Evolutionary conservation across 306 rosid species (phyloP), one percentile per base, ranked within the genome.

Genomic region (Aeschynomene evenia): DNA sequence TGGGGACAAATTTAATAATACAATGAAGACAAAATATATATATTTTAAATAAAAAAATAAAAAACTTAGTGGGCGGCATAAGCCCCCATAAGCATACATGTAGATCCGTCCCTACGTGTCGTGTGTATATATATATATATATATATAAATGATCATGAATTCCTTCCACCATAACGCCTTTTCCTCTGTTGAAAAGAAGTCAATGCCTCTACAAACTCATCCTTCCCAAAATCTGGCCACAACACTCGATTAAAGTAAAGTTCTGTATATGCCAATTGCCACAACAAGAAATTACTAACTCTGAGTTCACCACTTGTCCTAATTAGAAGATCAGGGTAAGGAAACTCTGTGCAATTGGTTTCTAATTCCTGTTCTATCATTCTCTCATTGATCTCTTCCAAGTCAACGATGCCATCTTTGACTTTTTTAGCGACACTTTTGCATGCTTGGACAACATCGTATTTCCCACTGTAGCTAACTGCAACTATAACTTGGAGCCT

Each of bases 231-330:
- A 79, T 90, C 98, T 29, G 96, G 96, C 98, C 96, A 89, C 2
- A 84, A 77, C 6, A 79, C 40, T 13, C 67, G 15, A 26, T 46
- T 62, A 42, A 86, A 89, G 85, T 76, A 84, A 16, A 92, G 77
- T 56, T 92, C 96, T 0, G 96, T 77, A 67, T 92, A 92, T 3
- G 98, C 96, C 72, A 87, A 56, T 66, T 92, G 96, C 96, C 98
- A 89, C 34, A 92, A 24, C 37, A 89, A 77, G 81, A 92, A 92
- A 70, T 92, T 90, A 74, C 96, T 92, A 9, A 92, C 82, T 74
- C 98, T 80, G 5, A 80, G 86, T 22, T 92, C 96, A 0, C 96
- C 98, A 55, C 98, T 83, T 10, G 96, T 92, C 48, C 96, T 50
- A 12, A 92, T 92, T 1, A 92, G 78, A 5, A 90, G 75, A 74